Evolutionary conservation across 306 rosid species (phyloP), one percentile per base, ranked within the genome.

Genomic region (Castanea mollissima): DNA sequence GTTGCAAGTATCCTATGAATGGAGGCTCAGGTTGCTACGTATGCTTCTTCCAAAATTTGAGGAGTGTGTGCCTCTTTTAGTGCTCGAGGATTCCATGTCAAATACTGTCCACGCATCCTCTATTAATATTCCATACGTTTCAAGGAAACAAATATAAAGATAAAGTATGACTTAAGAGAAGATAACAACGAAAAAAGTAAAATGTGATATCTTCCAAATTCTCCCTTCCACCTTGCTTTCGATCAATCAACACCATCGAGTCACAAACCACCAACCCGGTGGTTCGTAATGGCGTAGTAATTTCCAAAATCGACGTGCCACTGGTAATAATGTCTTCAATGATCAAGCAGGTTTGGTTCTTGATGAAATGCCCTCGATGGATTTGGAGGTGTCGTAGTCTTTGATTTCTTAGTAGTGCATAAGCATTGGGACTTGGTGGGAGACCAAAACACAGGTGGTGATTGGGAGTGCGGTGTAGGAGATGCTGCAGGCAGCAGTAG

Each of bases 401-500:
- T 94, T 94, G 79, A 91, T 83, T 84, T 91, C 98, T 84, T 94
- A 91, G 73, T 90, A 89, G 69, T 91, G 92, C 97, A 92, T 94
- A 75, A 94, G 88, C 98, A 94, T 92, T 29, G 95, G 95, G 74
- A 89, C 76, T 81, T 81, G 74, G 55, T 81, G 79, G 52, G 80
- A 41, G 21, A 90, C 78, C 13, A 89, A 88, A 82, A 92, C 86
- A 60, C 86, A 87, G 21, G 98, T 94, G 41, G 98, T 93, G 31
- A 92, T 94, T 55, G 97, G 97, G 73, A 94, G 90, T 52, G 97
- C 97, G 15, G 94, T 92, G 86, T 91, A 91, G 35, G 98, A 97
- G 54, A 94, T 92, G 31, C 97, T 93, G 13, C 97, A 91, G 27
- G 92, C 86, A 32, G 80, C 44, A 31, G 97, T 76, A 91, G 87